Evolutionary conservation across 1,139 yeast genomes (phyloP).

Genomic region (Geotrichum bryndzae): DNA sequence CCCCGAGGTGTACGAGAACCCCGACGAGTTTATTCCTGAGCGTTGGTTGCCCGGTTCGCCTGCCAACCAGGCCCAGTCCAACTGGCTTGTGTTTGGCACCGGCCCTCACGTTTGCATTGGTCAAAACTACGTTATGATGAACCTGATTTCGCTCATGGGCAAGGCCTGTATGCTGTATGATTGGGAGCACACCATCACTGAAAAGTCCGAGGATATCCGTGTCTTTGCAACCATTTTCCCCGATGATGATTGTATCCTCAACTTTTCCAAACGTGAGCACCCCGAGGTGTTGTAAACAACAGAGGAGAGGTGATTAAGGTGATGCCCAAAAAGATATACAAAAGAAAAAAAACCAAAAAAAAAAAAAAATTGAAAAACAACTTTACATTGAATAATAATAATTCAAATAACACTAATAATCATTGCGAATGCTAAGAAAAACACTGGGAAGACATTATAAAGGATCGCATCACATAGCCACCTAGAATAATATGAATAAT

Average conservation of each 20-base stretch:
- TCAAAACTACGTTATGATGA: constrained; percentile 84
- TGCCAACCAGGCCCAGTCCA: constrained; percentile 61
- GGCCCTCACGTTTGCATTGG: constrained; percentile 97
- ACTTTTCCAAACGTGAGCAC: constrained; percentile 45
- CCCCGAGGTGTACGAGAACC: constrained; percentile 90
- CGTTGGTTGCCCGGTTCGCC: constrained; percentile 74
- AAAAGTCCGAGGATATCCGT: constrained; percentile 79
- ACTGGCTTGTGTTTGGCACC: constrained; percentile 94
- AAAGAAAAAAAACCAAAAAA: background rate
- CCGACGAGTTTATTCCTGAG: constrained; percentile 91
- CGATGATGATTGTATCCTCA: constrained; percentile 80
- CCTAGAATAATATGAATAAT: background rate
- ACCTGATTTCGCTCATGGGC: constrained; percentile 85
- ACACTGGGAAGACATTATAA: background rate
- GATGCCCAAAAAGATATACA: background rate
- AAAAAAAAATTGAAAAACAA: background rate
- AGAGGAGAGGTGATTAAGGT: background rate
- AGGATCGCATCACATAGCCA: background rate
- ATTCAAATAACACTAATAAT: background rate
- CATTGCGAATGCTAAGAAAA: background rate
- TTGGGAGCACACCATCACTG: constrained; percentile 75
- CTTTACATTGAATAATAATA: background rate
- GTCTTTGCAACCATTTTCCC: constrained; percentile 99
- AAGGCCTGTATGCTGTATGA: constrained; percentile 76
- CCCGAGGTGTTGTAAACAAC: constrained; percentile 13